Base-by-base conservation (phyloP, 2,329 filamentous ascomycete genomes). In the Pseudovirgaria hyperparasitica region DNA sequence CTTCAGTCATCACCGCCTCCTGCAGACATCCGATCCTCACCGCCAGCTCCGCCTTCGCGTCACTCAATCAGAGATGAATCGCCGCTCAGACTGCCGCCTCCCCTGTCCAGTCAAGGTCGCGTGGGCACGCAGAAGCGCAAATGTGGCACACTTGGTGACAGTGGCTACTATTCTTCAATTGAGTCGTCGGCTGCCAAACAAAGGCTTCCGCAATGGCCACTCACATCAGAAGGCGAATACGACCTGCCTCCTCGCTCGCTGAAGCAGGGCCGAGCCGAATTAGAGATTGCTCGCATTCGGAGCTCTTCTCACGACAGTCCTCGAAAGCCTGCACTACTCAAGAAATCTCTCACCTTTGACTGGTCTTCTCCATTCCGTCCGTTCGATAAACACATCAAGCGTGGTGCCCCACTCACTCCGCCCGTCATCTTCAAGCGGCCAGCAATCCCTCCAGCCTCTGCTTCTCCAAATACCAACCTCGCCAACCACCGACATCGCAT, bases 121-220 rank as follows among this genome's bases (percentile, higher is more conserved):
- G 64, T 59, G 17, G 73, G 72, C 27, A 70, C 74, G 20, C 75
- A 77, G 39, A 82, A 82, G 57, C 76, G 80, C 39, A 87, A 84
- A 52, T 72, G 80, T 43, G 70, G 71, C 16, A 77, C 79, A 9
- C 77, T 92, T 62, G 82, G 81, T 45, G 90, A 98, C 54, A 96
- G 87, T 49, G 90, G 90, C 21, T 98, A 96, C 55, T 93, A 92
- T 50, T 96, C 90, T 2, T 94, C 86, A 0, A 67, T 96, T 11
- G 86, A 94, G 42, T 96, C 90, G 3, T 96, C 90, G 0, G 84
- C 70, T 9, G 70, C 82, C 50, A 72, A 87, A 32, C 75, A 79
- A 25, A 73, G 76, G 36, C 69, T 72, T 37, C 63, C 70, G 33
- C 61, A 60, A 10, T 64, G 72, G 30, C 63, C 82, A 11, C 65